Evolutionary conservation across 108 stramenopile genomes (phyloP), one percentile per base, ranked within the genome.

Genomic region (Cyclotella atomus): DNA sequence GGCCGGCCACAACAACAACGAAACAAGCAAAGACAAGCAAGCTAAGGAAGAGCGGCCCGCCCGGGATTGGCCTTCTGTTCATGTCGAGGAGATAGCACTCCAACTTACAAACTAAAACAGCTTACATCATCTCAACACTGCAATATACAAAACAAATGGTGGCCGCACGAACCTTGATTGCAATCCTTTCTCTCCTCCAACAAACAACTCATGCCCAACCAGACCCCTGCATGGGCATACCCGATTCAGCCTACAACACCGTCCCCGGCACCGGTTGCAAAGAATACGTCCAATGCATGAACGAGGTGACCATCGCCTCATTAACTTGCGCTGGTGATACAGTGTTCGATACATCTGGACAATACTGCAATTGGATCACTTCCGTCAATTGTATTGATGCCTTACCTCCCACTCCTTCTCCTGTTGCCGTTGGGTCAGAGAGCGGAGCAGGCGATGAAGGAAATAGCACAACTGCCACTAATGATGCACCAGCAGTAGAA

Each of bases 341-440:
- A 16, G 47, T 71, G n/a, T 71, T 47, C 44, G 59, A 71, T 46
- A 21, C 41, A 33, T 0, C 0, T 10, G 70, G 56, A 0, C 46
- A 45, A 27, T 59, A 71, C 32, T 71, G 70, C 45, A 59, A 71
- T 60, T 71, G 70, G 70, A 28, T 59, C n/a, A 20, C 12, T 30
- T 32, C 12, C 14, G 21, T 34, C 2, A 43, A 32, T 32, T 71
- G 70, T 52, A 46, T 65, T 17, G 64, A 65, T 2, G 19, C 35
- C 9, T 19, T 15, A 23, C 6, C 23, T 24, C 2, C 64, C 14
- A 25, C 43, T 28, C 25, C 64, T 27, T 6, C 45, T 16, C 0
- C 64, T 35, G 25, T 15, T 7, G 25, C 3, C 2, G 29, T 8
- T 28, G 5, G 23, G 2, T n/a, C 8, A 19, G 38, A 43, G 2